Conservation (phyloP, 805 yeast genomes). For the Yarrowia sp. region DNA sequence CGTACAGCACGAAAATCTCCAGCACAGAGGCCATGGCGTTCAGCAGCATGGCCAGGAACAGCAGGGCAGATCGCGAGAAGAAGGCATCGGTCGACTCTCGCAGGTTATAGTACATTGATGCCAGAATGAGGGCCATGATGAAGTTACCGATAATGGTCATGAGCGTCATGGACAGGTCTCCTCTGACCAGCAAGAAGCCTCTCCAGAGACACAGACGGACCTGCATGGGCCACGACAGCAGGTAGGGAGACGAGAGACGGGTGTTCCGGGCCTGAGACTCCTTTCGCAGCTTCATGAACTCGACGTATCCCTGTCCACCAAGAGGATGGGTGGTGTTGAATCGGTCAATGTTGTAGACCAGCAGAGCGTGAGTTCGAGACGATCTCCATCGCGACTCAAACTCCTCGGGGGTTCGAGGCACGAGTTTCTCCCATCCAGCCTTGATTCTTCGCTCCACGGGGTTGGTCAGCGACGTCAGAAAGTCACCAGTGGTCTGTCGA, state of each 20-base stretch:
- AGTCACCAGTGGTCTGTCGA: slow-evolving; percentile 67
- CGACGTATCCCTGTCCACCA: slow-evolving; percentile 45
- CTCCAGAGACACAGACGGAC: slow-evolving; percentile 58
- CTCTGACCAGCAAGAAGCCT: slow-evolving; percentile 60
- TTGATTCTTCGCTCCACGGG: slow-evolving; percentile 58
- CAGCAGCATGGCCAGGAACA: slow-evolving; percentile 62
- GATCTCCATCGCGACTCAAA: slow-evolving; percentile 59
- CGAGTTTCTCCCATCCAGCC: slow-evolving; percentile 57
- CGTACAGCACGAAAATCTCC: slow-evolving; percentile 55
- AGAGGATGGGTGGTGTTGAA: slow-evolving; percentile 44
- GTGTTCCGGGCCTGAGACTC: slow-evolving; percentile 48
- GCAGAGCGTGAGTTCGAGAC: slow-evolving; percentile 54
- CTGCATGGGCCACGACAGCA: slow-evolving; percentile 56
- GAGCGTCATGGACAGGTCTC: slow-evolving; percentile 58
- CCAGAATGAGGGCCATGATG: slow-evolving; percentile 60
- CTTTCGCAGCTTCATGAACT: slow-evolving; percentile 48
- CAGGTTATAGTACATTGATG: slow-evolving; percentile 62
- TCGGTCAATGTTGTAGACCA: slow-evolving; percentile 57
- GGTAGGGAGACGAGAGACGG: slow-evolving; percentile 52
- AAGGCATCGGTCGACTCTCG: slow-evolving; percentile 60
- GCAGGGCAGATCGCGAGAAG: slow-evolving; percentile 63
- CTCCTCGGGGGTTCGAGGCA: slow-evolving; percentile 62
- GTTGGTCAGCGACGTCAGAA: slow-evolving; percentile 61
- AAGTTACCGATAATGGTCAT: slow-evolving; percentile 56
- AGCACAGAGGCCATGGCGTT: slow-evolving; percentile 57